Evolutionary conservation across 2,329 filamentous ascomycete species (phyloP), one percentile per base, ranked within the genome.

Genomic region (Pezicula carpinea): DNA sequence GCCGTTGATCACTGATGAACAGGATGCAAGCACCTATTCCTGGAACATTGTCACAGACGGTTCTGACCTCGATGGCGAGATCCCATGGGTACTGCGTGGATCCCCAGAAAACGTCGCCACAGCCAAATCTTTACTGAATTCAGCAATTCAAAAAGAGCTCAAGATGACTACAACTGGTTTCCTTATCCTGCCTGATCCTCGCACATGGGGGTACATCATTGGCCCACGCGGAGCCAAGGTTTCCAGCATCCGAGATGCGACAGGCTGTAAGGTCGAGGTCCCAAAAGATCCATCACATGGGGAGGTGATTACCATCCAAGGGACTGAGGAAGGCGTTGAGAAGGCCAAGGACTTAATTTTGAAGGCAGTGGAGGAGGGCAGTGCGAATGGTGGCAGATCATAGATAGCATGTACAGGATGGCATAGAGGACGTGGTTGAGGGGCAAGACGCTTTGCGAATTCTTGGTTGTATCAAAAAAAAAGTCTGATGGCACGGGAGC

Each of bases 1-100:
- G 47, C 93, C 93, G n/a, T 70, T 99, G 57, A 97, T 97, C 68
- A 97, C 91, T 1, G 93, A 97, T 62, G 88, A 93, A 44, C 70
- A 77, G 11, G 67, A 76, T 18, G 74, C 80, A 6, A 82, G 87
- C 53, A 79, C 75, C 18, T 83, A 95, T 71, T 89, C 87, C 2
- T 99, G 91, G 89, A 87, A 87, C 56, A 72, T 93, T 11, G 79
- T 95, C 50, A 82, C 89, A 62, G 70, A 70, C 42, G 63, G 68
- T 33, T 69, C 70, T n/a, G 59, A 57, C 5, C 61, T 67, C 52
- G 76, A 82, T 34, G 84, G 83, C 21, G 82, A 85, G 6, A 91
- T 93, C 58, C 88, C 93, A 5, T 99, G 93, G 93, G 82, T 95
- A 14, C 80, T 99, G 21, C 84, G 83, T 53, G 92, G 92, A 18